phyloP scores from a whole-genome alignment of 139 green algal species.

The Tetraselmis striata region DNA sequence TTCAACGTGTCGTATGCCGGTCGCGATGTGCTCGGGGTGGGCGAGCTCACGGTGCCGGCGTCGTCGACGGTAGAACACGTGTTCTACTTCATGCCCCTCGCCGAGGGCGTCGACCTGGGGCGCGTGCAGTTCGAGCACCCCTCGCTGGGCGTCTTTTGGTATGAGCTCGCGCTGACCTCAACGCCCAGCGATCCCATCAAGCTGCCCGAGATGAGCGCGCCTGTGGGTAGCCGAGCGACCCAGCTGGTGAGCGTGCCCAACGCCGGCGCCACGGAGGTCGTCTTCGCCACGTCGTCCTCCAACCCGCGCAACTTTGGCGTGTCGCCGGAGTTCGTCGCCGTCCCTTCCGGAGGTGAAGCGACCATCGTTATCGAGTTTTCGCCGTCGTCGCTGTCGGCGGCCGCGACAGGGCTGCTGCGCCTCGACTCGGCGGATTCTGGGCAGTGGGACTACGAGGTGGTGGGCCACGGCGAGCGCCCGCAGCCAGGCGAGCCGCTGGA shows the following conservation, averaged over 20 bases:
- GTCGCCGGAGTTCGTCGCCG: background rate
- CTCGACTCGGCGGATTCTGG: background rate
- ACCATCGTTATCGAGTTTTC: conserved; percentile 12
- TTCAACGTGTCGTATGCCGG: background rate
- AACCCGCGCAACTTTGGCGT: conserved; percentile 28
- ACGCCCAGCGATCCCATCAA: background rate
- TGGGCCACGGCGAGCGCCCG: background rate
- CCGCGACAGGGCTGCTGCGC: conserved; percentile 7
- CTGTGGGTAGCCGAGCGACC: background rate
- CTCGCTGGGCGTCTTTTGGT: background rate
- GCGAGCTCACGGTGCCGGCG: background rate
- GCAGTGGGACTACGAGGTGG: conserved; percentile 12
- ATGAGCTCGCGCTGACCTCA: background rate
- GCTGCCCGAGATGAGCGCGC: background rate
- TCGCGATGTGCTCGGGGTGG: background rate
- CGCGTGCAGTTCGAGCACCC: background rate
- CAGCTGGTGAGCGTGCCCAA: background rate
- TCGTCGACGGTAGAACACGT: background rate
- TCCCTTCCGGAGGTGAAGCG: conserved; percentile 8
- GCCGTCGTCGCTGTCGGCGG: conserved; percentile 5
- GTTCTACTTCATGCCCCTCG: background rate
- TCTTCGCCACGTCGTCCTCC: conserved; percentile 7
- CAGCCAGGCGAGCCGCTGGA: background rate
- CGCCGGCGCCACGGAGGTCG: background rate
- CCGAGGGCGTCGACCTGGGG: background rate